Base-by-base conservation (phyloP, 108 stramenopile species). In the Cyclostephanos tholiformis region DNA sequence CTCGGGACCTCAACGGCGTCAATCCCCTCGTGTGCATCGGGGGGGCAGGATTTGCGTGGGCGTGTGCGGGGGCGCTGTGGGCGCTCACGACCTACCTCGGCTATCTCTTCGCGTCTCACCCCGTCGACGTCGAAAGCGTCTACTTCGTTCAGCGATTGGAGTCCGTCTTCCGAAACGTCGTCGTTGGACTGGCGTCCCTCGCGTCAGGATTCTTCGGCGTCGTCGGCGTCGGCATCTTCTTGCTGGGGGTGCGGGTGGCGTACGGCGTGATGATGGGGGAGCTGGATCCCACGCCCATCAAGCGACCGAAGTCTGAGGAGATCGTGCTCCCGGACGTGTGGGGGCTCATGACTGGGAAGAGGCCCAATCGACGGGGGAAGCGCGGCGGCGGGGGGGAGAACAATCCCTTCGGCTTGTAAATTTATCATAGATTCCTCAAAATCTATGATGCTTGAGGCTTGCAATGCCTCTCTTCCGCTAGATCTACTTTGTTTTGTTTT, bases 181-280 rank as follows among this genome's bases (percentile, higher is more conserved):
- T 85, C 55, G 86, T 94, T 76, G 93, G 93, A 30, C 59, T 91
- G 30, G 69, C 77, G 16, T 85, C 86, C 0, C 67, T 94, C 65
- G 91, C 93, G 11, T 84, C 82, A 36, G 93, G 93, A 49, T 94
- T 94, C 64, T 90, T 88, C 67, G 91, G 88, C 38, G 91, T 94
- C 30, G 79, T 82, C 14, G 93, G 93, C 10, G 48, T 94, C 9
- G 93, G 93, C 12, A 86, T 94, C 22, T 88, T 91, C 22, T 59
- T 89, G 50, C 53, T 94, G 30, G 89, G 91, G 6, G 58, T 88
- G 8, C 73, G 91, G 38, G 91, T 94, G 2, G 88, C 78, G 14
- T 90, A 86, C 71, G 93, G 93, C 20, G 89, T 94, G 8, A 51
- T 82, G 39, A 87, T 63, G 26, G 91, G 91, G 16, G 93, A 94